Evolutionary conservation across 306 rosid species (phyloP).

Genomic region (Lathyrus sativus): DNA sequence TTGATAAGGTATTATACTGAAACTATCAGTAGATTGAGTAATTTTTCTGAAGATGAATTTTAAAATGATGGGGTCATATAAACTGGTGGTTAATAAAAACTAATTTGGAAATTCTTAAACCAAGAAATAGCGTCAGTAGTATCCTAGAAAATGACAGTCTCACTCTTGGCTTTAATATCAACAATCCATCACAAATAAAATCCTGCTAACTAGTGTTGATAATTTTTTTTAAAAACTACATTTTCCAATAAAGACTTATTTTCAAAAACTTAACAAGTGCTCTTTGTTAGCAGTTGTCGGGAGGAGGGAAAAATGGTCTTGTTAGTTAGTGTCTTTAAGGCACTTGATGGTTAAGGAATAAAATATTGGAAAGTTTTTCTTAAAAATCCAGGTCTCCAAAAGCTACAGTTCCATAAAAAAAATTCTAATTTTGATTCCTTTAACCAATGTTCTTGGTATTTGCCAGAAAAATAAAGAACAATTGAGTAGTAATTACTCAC

Average conservation of each 20-base stretch:
- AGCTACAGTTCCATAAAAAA: not conserved
- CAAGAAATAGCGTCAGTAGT: not conserved
- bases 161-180: constrained; percentile 5
- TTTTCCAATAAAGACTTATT: not conserved
- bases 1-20: constrained; percentile 13
- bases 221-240: not conserved
- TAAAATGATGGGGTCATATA: constrained; percentile 9
- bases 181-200: not conserved
- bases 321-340: not conserved
- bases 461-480: not conserved
- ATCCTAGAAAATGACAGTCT: constrained; percentile 19
- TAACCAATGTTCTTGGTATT: not conserved
- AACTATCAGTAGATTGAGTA: not conserved
- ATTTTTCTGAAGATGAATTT: constrained; percentile 5
- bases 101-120: not conserved
- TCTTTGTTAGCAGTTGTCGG: not conserved
- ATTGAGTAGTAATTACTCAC: constrained; percentile 46
- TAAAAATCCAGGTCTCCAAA: not conserved
- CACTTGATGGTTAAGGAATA: too few relatives aligned
- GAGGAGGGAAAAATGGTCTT: not conserved
- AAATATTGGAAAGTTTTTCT: not conserved
- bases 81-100: constrained; percentile 2
- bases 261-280: not conserved
- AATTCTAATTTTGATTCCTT: not conserved
- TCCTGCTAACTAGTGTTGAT: not conserved